Evolutionary conservation across 352 stramenopile species (phyloP), one percentile per base, ranked within the genome.

Genomic region (Blastocystis sp.): DNA sequence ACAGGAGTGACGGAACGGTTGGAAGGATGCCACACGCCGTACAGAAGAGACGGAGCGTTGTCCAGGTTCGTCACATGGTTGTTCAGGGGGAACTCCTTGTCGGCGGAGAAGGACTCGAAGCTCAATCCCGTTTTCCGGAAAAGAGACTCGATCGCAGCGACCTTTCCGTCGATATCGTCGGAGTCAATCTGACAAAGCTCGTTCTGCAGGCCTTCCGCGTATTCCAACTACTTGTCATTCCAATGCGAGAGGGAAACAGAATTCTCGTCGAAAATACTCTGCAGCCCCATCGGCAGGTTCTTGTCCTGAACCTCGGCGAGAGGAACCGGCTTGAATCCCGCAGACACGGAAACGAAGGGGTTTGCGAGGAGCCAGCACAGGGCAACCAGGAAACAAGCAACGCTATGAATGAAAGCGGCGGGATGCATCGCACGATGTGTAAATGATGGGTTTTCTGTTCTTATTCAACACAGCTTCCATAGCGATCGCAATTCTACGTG

Each of bases 111-210:
- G 2, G 74, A 69, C 3, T 68, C 61, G 21, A 84, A 84, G n/a
- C 52, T 68, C 7, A 84, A 14, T 38, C 74, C 74, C 40, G 28
- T 21, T 43, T 84, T 57, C 43, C 54, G 34, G 40, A 84, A 84
- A 11, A 84, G 21, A 10, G 59, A 61, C 17, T 43, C 24, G 19
- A 84, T 60, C 34, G 69, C 19, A n/a, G 17, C 24, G 11, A 84
- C 11, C 54, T 69, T 84, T 11, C 52, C 52, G 24, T 69, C 60
- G 19, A 84, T 28, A 84, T 84, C 74, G 34, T 84, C 74, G 11
- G 19, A 3, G 66, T 84, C 74, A 10, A 84, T 43, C 1, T 45
- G 6, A 64, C 74, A 84, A 48, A 84, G 48, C 38, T 59, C 28
- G 57, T 84, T 54, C 42, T 84, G 74, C 11, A 68, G 19, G 24